These are phyloP conservation scores for Urtica urens DNA, from an alignment of 306 rosid genomes.

Conservation along the genomic window DNA sequence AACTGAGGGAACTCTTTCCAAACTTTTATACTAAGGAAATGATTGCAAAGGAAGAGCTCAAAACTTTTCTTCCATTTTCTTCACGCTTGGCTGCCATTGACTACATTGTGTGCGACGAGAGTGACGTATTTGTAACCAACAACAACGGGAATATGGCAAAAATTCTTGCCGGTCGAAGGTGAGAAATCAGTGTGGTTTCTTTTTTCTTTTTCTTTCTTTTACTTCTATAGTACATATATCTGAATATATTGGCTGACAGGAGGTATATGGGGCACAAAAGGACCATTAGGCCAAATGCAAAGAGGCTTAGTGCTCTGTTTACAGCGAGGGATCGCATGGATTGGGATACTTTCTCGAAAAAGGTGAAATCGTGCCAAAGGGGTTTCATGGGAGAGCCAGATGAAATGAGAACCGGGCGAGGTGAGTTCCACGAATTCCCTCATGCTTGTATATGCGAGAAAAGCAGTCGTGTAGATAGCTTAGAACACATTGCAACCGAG, in stretches of 20 bases:
- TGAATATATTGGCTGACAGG: slow-evolving; percentile 53
- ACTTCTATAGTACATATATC: too few species aligned
- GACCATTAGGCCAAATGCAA: slow-evolving; percentile 96
- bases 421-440: slow-evolving; percentile 87
- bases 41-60: slow-evolving; percentile 73
- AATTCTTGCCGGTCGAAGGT: slow-evolving; percentile 97
- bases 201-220: slow-evolving; percentile 2
- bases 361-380: slow-evolving; percentile 66
- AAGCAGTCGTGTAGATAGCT: slow-evolving; percentile 19
- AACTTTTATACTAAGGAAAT: slow-evolving; percentile 89
- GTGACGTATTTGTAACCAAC: slow-evolving; percentile 92
- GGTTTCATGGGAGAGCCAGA: slow-evolving; percentile 99
- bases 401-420: slow-evolving; percentile 73
- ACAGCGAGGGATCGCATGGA: slow-evolving; percentile 64
- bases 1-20: slow-evolving; percentile 88
- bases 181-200: slow-evolving; percentile 8
- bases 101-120: slow-evolving; percentile 86
- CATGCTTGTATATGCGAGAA: slow-evolving; percentile 66
- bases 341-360: slow-evolving; percentile 65
- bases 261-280: slow-evolving; percentile 96
- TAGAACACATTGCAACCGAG: slow-evolving; percentile 20
- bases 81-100: slow-evolving; percentile 96
- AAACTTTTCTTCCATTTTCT: slow-evolving; percentile 75
- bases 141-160: slow-evolving; percentile 99
- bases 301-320: slow-evolving; percentile 81